Percentiles rank a stretch among this genome's conserved stretches.
phyloP scores from a whole-genome alignment of 805 yeast genomes.

The Yarrowia sp. region DNA sequence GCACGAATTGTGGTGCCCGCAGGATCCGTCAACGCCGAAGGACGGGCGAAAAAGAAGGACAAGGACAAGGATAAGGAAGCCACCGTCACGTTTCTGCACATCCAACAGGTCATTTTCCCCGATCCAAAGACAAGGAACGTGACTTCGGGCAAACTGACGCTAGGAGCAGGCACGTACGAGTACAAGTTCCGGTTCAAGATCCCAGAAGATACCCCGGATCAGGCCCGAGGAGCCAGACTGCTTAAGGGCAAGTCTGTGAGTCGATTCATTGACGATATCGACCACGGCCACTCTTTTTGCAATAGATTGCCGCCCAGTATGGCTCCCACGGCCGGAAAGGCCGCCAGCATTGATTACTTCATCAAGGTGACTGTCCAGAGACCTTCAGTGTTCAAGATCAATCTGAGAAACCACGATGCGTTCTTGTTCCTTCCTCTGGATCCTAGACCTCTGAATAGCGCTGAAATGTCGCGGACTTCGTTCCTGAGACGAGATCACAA shows the following conservation, averaged over 20 bases:
- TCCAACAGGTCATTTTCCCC: conserved; percentile 50
- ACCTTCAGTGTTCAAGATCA: conserved; percentile 57
- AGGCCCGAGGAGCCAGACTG: conserved; percentile 31
- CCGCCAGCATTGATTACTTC: conserved; percentile 56
- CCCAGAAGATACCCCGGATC: conserved; percentile 46
- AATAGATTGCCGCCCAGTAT: conserved; percentile 49
- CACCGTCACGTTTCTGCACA: conserved; percentile 46
- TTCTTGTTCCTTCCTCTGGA: conserved; percentile 61
- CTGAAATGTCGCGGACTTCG: conserved; percentile 47
- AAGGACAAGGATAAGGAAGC: conserved; percentile 42
- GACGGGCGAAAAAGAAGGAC: conserved; percentile 43
- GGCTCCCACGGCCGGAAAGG: conserved; percentile 45
- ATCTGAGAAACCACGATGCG: conserved; percentile 57
- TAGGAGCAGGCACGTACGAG: conserved; percentile 49
- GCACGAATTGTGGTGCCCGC: conserved; percentile 44
- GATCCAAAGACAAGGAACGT: conserved; percentile 45
- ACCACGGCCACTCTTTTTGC: conserved; percentile 27
- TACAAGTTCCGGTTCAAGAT: conserved; percentile 50
- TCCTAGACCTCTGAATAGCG: conserved; percentile 42
- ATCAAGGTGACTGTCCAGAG: conserved; percentile 67
- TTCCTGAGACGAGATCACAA: conserved; percentile 53
- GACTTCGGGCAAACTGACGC: conserved; percentile 46
- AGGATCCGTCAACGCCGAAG: conserved; percentile 43
- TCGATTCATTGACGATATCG: conserved; percentile 26
- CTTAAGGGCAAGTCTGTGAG: conserved; percentile 32